phyloP scores from a whole-genome alignment of 225 moss, liverwort and hornwort genomes.

The Anthoceros angustus region DNA sequence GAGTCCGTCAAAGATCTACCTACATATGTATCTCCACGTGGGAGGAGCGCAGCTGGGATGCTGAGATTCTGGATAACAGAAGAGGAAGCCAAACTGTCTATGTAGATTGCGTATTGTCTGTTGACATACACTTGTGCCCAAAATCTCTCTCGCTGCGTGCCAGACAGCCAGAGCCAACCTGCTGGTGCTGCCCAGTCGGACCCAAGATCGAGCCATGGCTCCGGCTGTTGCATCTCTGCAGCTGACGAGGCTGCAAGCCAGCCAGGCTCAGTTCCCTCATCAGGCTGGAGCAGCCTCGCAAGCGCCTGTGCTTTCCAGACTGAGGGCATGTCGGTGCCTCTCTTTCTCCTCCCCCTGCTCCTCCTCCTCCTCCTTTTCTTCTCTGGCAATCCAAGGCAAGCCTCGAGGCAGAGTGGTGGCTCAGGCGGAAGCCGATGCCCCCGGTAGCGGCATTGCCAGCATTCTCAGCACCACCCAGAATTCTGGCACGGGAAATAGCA shows the following conservation, averaged over 20 bases:
- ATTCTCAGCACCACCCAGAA: too few species aligned
- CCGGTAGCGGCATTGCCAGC: neutral
- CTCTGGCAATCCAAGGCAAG: neutral
- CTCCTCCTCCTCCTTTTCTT: neutral
- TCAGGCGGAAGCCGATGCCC: neutral
- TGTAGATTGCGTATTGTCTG: neutral
- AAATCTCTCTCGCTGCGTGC: too few species aligned
- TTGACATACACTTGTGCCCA: too few species aligned
- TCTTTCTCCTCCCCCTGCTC: neutral
- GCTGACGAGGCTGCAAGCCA: neutral
- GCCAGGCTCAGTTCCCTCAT: neutral
- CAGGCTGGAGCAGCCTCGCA: neutral
- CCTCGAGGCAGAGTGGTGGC: neutral
- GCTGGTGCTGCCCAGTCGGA: too few species aligned
- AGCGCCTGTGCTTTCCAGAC: neutral
- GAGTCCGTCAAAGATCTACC: neutral
- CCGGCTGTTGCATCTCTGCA: neutral
- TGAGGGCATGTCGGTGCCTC: neutral
- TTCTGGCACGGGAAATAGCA: constrained; percentile 15
- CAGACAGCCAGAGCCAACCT: too few species aligned
- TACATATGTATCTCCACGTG: neutral
- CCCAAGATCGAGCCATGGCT: neutral
- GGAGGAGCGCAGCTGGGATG: neutral
- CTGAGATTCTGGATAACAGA: neutral
- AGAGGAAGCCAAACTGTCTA: neutral